A percentile compares a stretch with the other conserved stretches of the same genome.
phyloP scores from a whole-genome alignment of 2,329 filamentous ascomycete species.

The Lachnellula subtilissima region DNA sequence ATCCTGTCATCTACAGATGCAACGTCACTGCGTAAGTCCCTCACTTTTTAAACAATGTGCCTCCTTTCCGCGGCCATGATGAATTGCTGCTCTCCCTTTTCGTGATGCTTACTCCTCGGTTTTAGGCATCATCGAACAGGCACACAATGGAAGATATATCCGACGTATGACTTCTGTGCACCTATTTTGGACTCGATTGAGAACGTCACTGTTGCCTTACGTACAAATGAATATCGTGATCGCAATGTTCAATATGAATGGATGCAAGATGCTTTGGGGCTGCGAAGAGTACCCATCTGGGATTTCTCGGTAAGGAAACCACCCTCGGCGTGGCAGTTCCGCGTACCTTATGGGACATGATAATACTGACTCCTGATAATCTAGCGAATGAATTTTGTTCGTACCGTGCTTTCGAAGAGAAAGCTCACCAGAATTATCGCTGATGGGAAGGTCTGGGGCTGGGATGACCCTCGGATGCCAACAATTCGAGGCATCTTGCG shows the following conservation, averaged over 20 bases:
- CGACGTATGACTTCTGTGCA: conserved; percentile 78
- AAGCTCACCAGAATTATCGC: conserved; percentile 79
- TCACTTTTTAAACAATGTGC: background rate
- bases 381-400: conserved; percentile 69
- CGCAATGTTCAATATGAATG: conserved; percentile 79
- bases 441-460: conserved; percentile 67
- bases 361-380: background rate
- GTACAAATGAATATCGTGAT: conserved; percentile 80
- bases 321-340: too few species aligned
- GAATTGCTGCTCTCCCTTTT: too few species aligned
- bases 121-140: conserved; percentile 67
- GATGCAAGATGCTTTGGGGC: conserved; percentile 67
- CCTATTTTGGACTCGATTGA: conserved; percentile 73
- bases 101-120: too few species aligned
- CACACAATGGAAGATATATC: conserved; percentile 73
- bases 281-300: conserved; percentile 74
- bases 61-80: background rate
- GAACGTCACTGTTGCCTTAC: conserved; percentile 73
- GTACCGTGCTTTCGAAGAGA: conserved; percentile 74
- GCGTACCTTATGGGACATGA: too few species aligned
- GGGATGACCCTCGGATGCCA: conserved; percentile 81
- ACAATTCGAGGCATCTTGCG: conserved; percentile 74
- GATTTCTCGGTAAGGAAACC: conserved; percentile 58
- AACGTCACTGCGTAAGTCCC: conserved; percentile 44
- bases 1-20: conserved; percentile 94